Evolutionary conservation across 2,329 filamentous ascomycete species (phyloP), one percentile per base, ranked within the genome.

Genomic region (Aspergillus amoenus): DNA sequence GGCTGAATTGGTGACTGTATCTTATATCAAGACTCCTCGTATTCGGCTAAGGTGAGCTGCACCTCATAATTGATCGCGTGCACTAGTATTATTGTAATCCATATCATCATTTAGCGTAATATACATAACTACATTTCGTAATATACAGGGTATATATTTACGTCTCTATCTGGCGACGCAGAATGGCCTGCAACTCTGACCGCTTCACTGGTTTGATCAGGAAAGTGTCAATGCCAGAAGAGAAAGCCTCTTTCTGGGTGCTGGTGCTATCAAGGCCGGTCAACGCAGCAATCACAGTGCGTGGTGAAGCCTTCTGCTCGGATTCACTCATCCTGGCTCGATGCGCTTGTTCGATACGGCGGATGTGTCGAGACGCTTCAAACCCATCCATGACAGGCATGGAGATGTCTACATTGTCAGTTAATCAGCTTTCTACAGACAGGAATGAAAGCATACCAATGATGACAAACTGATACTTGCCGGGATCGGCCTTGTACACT

Each of bases 341-440:
- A 6, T 65, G 63, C 11, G 65, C 59, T 15, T 65, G 63, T 50
- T 74, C 71, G 17, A 65, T 61, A n/a, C 63, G 57, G 15, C 76
- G 70, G 45, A 78, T 78, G 15, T 69, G 66, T 8, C 68, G 67
- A 4, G 76, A 77, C 2, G 75, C 73, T 17, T 73, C 68, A 24
- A 78, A 70, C 3, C 76, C 76, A 54, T 78, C 71, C 70, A 77
- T 71, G 6, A 76, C 65, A 0, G 75, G 75, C 74, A 78, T 78
- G 8, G 68, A 72, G 21, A 78, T 70, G 43, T 78, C 75, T 76
- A 67, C 63, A 46, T 67, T 0, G 27, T 30, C 27, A 30, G 27
- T 30, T 0, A 30, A 4, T 4, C 9, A 3, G 27, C 0, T 1
- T 9, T 11, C 8, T 9, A 30, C 27, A 11, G 2, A 11, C 9